Evolutionary conservation across 2,329 filamentous ascomycete genomes (phyloP).

Genomic region (Huntiella omanensis): DNA sequence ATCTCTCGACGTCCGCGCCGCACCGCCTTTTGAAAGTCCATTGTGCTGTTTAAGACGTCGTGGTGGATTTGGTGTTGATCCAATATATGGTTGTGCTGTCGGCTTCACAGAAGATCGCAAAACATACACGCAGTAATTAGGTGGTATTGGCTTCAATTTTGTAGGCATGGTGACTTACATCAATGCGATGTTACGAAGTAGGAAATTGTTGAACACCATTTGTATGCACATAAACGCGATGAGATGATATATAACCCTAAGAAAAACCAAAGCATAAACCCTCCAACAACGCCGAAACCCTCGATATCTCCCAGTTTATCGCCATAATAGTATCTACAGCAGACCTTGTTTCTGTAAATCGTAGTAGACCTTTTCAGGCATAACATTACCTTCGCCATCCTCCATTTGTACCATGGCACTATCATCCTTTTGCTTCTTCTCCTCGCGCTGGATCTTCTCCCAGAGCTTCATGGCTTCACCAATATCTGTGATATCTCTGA

Average conservation of each 20-base stretch:
- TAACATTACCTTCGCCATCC: constrained; percentile 90
- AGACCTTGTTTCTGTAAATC: constrained; percentile 87
- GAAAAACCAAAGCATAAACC: constrained; percentile 1
- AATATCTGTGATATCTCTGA: constrained; percentile 85
- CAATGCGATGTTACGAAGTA: not conserved
- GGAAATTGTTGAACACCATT: not conserved
- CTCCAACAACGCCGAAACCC: constrained; percentile 2
- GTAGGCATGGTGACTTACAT: constrained; percentile 19
- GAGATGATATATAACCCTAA: constrained; percentile 6
- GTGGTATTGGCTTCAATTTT: constrained; percentile 46
- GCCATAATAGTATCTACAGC: constrained; percentile 27
- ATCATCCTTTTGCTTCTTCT: constrained; percentile 58
- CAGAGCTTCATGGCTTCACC: constrained; percentile 75
- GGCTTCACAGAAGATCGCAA: constrained; percentile 63
- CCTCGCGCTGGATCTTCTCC: constrained; percentile 81
- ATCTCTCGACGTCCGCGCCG: constrained; percentile 49
- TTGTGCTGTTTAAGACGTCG: constrained; percentile 84
- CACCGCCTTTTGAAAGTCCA: constrained; percentile 64
- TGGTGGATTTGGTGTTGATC: constrained; percentile 75
- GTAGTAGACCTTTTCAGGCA: constrained; percentile 96
- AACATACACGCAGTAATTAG: constrained; percentile 86
- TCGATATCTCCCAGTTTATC: constrained; percentile 1
- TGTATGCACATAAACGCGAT: not conserved
- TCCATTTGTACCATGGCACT: constrained; percentile 96
- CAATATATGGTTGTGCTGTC: constrained; percentile 52